Base-by-base conservation (phyloP, 1,284 basidiomycete species). In the Ustilago crameri region DNA sequence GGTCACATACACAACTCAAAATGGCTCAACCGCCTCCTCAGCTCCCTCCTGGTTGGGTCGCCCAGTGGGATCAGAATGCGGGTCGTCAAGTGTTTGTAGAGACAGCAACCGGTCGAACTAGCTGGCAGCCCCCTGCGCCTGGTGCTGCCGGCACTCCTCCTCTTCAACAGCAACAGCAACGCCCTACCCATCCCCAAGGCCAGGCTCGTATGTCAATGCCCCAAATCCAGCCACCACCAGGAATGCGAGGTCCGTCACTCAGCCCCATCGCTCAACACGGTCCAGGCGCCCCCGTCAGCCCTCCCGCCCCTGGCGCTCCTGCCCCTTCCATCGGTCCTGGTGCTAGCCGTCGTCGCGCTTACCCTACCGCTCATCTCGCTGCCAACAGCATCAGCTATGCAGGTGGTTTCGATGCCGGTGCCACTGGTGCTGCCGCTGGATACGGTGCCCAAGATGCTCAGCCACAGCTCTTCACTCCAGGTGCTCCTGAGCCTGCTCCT, bases 21-120 rank as follows among this genome's bases (percentile, higher is more conserved):
- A 74, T 74, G 71, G 53, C 71, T 46, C 66, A 69, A 54, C 58
- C 66, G 22, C 60, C 79, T 49, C 78, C 78, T 41, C 63, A 63
- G 51, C 86, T 95, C 47, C 93, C 93, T 66, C 90, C 90, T 68
- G 93, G 93, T 51, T 95, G 93, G 93, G 87, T 88, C 74, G 89
- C 91, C 80, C 91, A 94, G 87, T 95, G 93, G 93, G 91, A 95
- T 84, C 86, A 87, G 63, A 86, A 87, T 65, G 87, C 92, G 80
- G 90, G 92, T 83, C 88, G 91, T 78, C 92, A 92, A 85, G 87
- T 95, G 80, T 96, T 91, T 86, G 90, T 93, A 75, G 83, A 84
- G 49, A 72, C 73, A 5, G 75, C 83, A 2, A 83, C 84, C 3
- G 84, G 84, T 22, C 62, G 83, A 27, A 79, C 79, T 18, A 82